Evolutionary conservation across 1,284 basidiomycete species (phyloP).

Genomic region (Trichosporon asahii): DNA sequence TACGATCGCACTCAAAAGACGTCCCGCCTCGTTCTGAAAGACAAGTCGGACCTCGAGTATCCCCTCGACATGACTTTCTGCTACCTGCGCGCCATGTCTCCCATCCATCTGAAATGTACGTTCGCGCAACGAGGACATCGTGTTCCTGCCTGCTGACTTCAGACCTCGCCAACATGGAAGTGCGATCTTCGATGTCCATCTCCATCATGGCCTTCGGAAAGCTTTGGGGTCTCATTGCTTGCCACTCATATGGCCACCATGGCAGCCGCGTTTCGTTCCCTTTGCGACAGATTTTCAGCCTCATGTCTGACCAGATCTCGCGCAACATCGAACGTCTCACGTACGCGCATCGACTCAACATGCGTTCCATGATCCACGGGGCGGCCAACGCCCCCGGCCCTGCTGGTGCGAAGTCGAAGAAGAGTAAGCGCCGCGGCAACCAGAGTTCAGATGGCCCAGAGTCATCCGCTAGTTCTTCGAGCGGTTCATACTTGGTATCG

Average conservation of each 20-base stretch:
- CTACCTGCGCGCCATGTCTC: conserved; percentile 82
- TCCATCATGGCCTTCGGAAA: conserved; percentile 80
- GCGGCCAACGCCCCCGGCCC: background rate
- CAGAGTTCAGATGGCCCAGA: background rate
- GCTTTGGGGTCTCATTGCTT: conserved; percentile 80
- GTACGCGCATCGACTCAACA: conserved; percentile 73
- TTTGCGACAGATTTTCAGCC: conserved; percentile 72
- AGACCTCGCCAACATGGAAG: conserved; percentile 77
- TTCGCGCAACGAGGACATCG: background rate
- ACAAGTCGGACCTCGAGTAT: conserved; percentile 63
- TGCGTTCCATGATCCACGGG: conserved; percentile 60
- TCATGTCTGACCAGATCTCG: conserved; percentile 78
- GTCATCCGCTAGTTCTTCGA: background rate
- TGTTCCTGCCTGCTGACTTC: background rate
- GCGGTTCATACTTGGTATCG: conserved; percentile 71
- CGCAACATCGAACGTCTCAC: conserved; percentile 77
- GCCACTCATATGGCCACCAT: conserved; percentile 72
- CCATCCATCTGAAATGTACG: conserved; percentile 79
- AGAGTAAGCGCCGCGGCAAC: background rate
- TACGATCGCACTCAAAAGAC: conserved; percentile 76
- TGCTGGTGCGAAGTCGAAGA: background rate
- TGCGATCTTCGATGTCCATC: conserved; percentile 79
- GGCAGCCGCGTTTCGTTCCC: conserved; percentile 84
- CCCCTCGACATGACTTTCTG: conserved; percentile 87
- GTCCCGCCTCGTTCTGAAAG: conserved; percentile 69